phyloP scores from a whole-genome alignment of 2,329 filamentous ascomycete genomes.

The Ophiosphaerella narmari region DNA sequence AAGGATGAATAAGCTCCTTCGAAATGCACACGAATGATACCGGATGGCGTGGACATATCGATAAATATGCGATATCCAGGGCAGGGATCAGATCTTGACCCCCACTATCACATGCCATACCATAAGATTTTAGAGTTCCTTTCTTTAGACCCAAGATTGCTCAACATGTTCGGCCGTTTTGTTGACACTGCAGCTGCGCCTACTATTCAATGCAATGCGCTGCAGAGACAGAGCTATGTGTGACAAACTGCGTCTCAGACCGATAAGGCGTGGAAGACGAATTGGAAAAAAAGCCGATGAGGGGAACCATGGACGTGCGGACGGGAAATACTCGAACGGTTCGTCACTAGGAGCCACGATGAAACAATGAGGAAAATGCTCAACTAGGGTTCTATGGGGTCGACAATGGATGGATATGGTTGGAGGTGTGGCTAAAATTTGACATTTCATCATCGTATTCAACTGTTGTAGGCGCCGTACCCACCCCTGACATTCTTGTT shows the following conservation, averaged over 20 bases:
- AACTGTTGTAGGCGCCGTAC: no score
- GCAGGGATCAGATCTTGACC: background rate
- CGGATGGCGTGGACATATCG: constrained; percentile 9
- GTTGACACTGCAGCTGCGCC: constrained; percentile 10
- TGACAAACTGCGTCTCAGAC: constrained; percentile 9
- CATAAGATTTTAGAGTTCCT: background rate
- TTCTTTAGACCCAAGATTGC: constrained; percentile 4
- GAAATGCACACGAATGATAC: constrained; percentile 2
- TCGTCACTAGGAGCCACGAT: background rate
- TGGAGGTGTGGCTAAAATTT: no score
- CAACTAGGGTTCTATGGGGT: background rate
- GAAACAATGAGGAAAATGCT: no score
- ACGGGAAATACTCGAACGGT: background rate
- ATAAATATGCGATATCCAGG: background rate
- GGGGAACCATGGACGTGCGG: constrained; percentile 2
- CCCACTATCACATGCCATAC: constrained; percentile 27
- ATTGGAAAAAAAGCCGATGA: background rate
- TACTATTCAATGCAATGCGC: constrained; percentile 6
- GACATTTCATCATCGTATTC: no score
- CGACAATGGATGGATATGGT: no score
- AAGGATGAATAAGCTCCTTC: constrained; percentile 13
- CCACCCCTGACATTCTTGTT: background rate
- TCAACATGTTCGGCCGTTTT: constrained; percentile 10
- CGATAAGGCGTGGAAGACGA: constrained; percentile 3
- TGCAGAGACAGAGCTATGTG: constrained; percentile 9